Percentiles rank a stretch among this genome's conserved stretches.
Evolutionary conservation across 2,329 filamentous ascomycete species (phyloP).

Genomic region (Fusarium sp.): DNA sequence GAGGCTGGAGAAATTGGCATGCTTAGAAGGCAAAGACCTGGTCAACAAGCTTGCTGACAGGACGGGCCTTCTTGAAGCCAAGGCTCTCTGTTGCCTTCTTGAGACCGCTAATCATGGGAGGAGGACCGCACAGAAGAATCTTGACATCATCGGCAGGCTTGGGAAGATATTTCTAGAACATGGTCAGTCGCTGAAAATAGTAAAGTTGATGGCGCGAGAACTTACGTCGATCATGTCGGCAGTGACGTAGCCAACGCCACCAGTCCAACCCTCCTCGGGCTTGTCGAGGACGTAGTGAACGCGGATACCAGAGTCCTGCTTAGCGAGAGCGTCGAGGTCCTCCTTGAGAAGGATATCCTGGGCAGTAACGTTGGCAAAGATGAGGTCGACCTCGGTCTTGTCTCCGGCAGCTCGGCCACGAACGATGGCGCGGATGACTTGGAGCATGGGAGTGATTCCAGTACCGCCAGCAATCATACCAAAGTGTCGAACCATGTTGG

Average conservation of each 20-base stretch:
- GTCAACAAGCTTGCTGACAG: conserved; percentile 97
- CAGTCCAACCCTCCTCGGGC: conserved; percentile 89
- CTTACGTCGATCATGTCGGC: conserved; percentile 91
- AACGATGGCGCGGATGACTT: conserved; percentile 91
- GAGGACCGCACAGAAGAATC: conserved; percentile 92
- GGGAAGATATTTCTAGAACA: conserved; percentile 76
- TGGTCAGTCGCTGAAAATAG: conserved; percentile 35
- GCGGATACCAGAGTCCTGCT: conserved; percentile 82
- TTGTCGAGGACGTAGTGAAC: conserved; percentile 98
- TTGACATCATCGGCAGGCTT: conserved; percentile 88
- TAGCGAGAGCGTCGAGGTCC: conserved; percentile 82
- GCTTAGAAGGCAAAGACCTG: conserved; percentile 91
- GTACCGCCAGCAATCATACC: conserved; percentile 99
- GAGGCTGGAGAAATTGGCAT: neutral
- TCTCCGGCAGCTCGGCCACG: conserved; percentile 82
- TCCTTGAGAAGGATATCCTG: conserved; percentile 95
- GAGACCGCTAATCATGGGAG: conserved; percentile 95
- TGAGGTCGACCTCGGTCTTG: conserved; percentile 88
- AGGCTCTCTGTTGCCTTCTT: conserved; percentile 94
- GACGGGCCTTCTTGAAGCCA: conserved; percentile 90
- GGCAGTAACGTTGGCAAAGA: conserved; percentile 95
- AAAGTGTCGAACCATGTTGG: conserved; percentile 95
- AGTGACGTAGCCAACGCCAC: conserved; percentile 94
- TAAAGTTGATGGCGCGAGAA: conserved; percentile 28
- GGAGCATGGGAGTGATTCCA: conserved; percentile 98